phyloP scores from a whole-genome alignment of 495 filamentous ascomycete genomes.

The Thozetella sp. region DNA sequence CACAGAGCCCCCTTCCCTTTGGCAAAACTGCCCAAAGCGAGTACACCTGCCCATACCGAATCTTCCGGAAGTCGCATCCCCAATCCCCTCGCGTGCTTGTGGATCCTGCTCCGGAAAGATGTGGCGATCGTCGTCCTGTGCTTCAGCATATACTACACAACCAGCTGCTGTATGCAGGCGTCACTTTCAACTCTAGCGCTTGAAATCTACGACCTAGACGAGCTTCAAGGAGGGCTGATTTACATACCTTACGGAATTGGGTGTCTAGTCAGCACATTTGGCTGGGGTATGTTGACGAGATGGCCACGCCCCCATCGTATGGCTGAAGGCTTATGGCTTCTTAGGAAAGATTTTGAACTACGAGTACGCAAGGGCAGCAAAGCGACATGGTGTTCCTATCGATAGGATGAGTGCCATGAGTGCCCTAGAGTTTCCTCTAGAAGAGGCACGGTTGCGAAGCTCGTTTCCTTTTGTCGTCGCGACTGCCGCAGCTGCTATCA shows the following conservation, averaged over 20 bases:
- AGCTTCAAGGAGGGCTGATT: neutral
- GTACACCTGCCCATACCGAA: too few relatives aligned
- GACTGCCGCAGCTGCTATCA: too few relatives aligned
- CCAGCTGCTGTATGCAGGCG: neutral
- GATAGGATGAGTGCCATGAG: too few relatives aligned
- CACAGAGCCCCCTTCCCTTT: neutral
- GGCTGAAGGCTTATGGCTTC: neutral
- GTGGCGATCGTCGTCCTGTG: neutral
- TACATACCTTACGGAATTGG: neutral
- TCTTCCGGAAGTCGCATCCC: too few relatives aligned
- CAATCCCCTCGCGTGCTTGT: neutral
- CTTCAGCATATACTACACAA: neutral
- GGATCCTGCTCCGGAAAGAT: constrained; percentile 36
- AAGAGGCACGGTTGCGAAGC: too few relatives aligned
- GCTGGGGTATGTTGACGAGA: neutral
- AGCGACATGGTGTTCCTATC: too few relatives aligned
- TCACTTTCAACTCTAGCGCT: neutral
- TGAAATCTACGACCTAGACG: neutral
- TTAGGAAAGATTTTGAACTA: neutral
- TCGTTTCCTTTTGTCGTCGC: too few relatives aligned
- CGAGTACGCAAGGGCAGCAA: too few relatives aligned
- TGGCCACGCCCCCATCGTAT: too few relatives aligned
- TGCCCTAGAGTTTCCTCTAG: too few relatives aligned
- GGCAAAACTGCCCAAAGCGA: neutral
- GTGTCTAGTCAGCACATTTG: neutral